Evolutionary conservation across 768 basidiomycete species (phyloP).

Genomic region (Clitopilus passeckerianus): DNA sequence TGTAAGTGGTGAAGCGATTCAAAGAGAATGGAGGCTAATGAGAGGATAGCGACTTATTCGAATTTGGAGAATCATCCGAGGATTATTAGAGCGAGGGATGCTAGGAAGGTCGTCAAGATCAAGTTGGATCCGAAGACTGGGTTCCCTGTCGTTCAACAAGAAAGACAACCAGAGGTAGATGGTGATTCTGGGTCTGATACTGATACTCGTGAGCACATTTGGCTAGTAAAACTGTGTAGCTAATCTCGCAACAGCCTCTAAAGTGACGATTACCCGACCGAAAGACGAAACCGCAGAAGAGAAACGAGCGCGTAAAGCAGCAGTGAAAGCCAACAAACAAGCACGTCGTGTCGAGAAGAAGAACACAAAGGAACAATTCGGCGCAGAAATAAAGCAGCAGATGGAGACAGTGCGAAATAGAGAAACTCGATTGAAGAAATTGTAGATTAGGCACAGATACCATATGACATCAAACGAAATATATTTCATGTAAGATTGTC

Average conservation of each 20-base stretch:
- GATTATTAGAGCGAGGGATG: conserved; percentile 66
- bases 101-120: conserved; percentile 57
- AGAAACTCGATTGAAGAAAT: conserved; percentile 38
- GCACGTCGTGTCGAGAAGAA: conserved; percentile 65
- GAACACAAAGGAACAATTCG: conserved; percentile 56
- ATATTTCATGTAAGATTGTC: too few relatives aligned
- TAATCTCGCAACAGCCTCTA: neutral
- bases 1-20: conserved; percentile 45
- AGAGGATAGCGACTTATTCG: conserved; percentile 82
- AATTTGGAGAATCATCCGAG: conserved; percentile 97
- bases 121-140: conserved; percentile 73
- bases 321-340: conserved; percentile 63
- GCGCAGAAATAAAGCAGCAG: conserved; percentile 58
- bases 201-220: conserved; percentile 6
- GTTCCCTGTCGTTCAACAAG: conserved; percentile 47
- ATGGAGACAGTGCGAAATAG: conserved; percentile 44
- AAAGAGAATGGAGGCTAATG: conserved; percentile 4
- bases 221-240: too few relatives aligned
- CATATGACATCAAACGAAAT: too few relatives aligned
- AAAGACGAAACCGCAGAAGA: conserved; percentile 75
- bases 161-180: conserved; percentile 11
- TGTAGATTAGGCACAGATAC: conserved; percentile 27
- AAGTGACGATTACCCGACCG: conserved; percentile 59
- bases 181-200: conserved; percentile 22
- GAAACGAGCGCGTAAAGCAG: conserved; percentile 67